These are phyloP conservation scores for Akanthomyces muscarius DNA, from an alignment of 2,329 filamentous ascomycete genomes.

Conservation along the genomic window DNA sequence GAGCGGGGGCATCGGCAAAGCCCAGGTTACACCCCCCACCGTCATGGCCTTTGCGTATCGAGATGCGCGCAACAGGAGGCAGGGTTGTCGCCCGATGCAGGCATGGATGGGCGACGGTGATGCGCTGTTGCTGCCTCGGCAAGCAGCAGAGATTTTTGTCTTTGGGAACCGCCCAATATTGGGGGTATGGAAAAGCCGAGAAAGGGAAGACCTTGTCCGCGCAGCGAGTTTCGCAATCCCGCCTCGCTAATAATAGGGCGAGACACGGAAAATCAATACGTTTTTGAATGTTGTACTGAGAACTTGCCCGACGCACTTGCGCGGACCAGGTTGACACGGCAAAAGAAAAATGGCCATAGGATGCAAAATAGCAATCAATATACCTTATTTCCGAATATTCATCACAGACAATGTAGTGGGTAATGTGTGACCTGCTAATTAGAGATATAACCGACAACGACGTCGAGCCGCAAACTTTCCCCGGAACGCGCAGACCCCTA, in stretches of 20 bases:
- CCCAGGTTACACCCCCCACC: conserved; percentile 12
- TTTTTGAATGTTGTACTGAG: background rate
- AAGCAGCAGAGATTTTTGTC: background rate
- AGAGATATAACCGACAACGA: background rate
- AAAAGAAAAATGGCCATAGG: background rate
- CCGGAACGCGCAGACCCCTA: background rate
- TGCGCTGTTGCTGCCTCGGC: background rate
- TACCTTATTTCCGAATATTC: background rate
- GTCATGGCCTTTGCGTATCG: conserved; percentile 11
- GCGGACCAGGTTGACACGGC: background rate
- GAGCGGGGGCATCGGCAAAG: conserved; percentile 9
- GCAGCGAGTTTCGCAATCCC: background rate
- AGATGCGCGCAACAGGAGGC: conserved; percentile 6
- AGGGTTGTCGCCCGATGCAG: conserved; percentile 11
- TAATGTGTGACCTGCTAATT: background rate
- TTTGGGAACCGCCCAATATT: background rate
- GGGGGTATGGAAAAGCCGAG: background rate
- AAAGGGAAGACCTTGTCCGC: background rate
- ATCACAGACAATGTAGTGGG: too few relatives aligned
- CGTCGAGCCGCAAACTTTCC: background rate
- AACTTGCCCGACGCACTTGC: background rate
- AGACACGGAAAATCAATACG: conserved; percentile 4
- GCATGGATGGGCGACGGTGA: background rate
- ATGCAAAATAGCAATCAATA: background rate
- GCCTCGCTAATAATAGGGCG: background rate